A percentile compares a stretch with the other conserved stretches of the same genome.
These are phyloP conservation scores for Adiantum capillusveneris DNA, from an alignment of 75 land plant species.

Conservation along the genomic window DNA sequence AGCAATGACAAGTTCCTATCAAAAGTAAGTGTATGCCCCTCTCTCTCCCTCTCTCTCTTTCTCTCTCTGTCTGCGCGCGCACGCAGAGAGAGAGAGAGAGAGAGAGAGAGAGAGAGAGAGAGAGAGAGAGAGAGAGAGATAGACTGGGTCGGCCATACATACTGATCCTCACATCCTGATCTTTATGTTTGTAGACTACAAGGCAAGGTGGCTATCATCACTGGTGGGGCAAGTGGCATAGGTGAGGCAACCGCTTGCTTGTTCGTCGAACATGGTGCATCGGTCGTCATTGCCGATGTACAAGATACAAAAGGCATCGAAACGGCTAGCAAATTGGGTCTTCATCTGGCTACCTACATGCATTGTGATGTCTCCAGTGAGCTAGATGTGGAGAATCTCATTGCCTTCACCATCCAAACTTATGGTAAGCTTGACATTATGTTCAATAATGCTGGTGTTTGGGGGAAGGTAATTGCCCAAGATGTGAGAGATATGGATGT, in stretches of 20 bases:
- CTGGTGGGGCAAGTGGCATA: no score
- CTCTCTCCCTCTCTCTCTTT: no score
- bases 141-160: no score
- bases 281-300: constrained; percentile 31
- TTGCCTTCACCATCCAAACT: constrained; percentile 20
- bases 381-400: constrained; percentile 14
- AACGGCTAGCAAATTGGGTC: constrained; percentile 16
- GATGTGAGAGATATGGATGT: constrained; percentile 20
- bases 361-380: constrained; percentile 41
- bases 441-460: constrained; percentile 19
- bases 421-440: constrained; percentile 21
- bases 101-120: no score
- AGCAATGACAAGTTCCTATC: no score
- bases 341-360: constrained; percentile 1
- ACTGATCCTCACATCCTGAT: no score
- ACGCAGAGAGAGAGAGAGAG: no score
- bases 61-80: no score
- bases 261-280: constrained; percentile 31
- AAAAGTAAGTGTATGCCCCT: no score
- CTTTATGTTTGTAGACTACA: no score
- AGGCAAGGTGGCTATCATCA: constrained; percentile 55
- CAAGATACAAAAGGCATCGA: constrained; percentile 16
- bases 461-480: neutral
- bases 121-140: no score
- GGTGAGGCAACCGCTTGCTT: constrained; percentile 24